These are phyloP conservation scores for Coccomyxa sp. DNA, from an alignment of 139 green algal species.

Conservation along the genomic window DNA sequence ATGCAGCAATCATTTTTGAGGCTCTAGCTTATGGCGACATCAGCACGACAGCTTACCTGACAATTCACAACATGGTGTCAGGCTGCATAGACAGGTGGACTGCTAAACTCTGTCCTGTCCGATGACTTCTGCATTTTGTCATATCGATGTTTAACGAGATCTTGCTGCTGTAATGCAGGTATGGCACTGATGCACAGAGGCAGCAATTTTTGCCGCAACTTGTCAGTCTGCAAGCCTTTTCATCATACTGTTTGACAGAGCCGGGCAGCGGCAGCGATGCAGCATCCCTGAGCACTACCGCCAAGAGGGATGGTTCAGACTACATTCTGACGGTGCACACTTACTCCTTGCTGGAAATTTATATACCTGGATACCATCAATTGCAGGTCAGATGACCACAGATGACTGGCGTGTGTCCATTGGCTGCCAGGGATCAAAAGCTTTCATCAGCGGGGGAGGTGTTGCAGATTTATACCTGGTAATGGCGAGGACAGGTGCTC, in stretches of 20 bases:
- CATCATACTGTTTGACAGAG: slow-evolving; percentile 85
- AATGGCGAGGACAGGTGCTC: slow-evolving; percentile 61
- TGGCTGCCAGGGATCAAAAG: slow-evolving; percentile 21
- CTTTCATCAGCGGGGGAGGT: slow-evolving; percentile 65
- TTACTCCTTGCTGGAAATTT: slow-evolving; percentile 15
- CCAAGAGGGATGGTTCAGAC: slow-evolving; percentile 21
- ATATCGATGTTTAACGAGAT: background rate
- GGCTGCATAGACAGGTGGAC: slow-evolving; percentile 37
- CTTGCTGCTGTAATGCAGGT: background rate
- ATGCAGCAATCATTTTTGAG: slow-evolving; percentile 79
- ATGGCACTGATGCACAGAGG: background rate
- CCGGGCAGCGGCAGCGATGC: slow-evolving; percentile 67
- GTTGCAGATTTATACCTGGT: slow-evolving; percentile 65
- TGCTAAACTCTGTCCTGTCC: background rate
- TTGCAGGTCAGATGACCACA: background rate
- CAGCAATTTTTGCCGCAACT: slow-evolving; percentile 46
- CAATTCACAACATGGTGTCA: slow-evolving; percentile 85
- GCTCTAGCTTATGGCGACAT: slow-evolving; percentile 69
- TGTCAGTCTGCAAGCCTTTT: slow-evolving; percentile 51
- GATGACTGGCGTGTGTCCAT: background rate
- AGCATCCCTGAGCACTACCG: slow-evolving; percentile 54
- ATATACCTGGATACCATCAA: background rate
- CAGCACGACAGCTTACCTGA: slow-evolving; percentile 69
- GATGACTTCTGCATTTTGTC: background rate
- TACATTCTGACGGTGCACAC: slow-evolving; percentile 38